Evolutionary conservation across 2,329 filamentous ascomycete genomes (phyloP), one percentile per base, ranked within the genome.

Genomic region (Diplodia scrobiculata): DNA sequence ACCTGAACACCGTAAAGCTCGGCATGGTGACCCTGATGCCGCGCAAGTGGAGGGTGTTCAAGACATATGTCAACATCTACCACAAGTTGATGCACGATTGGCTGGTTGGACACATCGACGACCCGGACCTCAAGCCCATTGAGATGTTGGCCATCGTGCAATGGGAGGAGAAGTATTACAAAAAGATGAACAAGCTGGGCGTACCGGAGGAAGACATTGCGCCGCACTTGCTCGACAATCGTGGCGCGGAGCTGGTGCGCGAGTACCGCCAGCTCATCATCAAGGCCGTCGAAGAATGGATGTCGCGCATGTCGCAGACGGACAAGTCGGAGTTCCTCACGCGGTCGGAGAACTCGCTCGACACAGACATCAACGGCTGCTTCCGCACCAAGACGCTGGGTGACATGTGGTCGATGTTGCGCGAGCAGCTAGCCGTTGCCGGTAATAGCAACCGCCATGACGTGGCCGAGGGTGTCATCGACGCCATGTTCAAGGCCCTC

Each of bases 191-290:
- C 73, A 96, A 96, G 78, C 85, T 99, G 19, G 92, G 93, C 29
- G 89, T 94, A 79, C 81, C 84, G 34, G 85, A 89, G 73, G 84
- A 90, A 63, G 88, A 94, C n/a, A 83, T 99, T 34, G 81, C 84
- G 60, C 92, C 93, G 0, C 92, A 97, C 72, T 86, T 98, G 66
- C 87, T 99, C 68, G 95, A 98, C 79, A 91, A 92, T 73, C 87
- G 94, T 68, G 93, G 96, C 78, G 84, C 87, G 47, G 95, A 99
- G 76, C 84, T 99, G 17, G 91, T 99, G 64, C 89, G 92, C 63
- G 93, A 97, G 75, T 99, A 97, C 84, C 88, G 94, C 68, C 89
- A 92, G 75, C 89, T 98, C 75, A 98, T 99, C 77, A 95, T 97
- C 79, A 91, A 91, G 75, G 93, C 92, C 68, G 88, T 99, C 67